A percentile compares a stretch with the other conserved stretches of the same genome.
Conservation (phyloP, 805 yeast genomes). For the Candida qinlingensis region DNA sequence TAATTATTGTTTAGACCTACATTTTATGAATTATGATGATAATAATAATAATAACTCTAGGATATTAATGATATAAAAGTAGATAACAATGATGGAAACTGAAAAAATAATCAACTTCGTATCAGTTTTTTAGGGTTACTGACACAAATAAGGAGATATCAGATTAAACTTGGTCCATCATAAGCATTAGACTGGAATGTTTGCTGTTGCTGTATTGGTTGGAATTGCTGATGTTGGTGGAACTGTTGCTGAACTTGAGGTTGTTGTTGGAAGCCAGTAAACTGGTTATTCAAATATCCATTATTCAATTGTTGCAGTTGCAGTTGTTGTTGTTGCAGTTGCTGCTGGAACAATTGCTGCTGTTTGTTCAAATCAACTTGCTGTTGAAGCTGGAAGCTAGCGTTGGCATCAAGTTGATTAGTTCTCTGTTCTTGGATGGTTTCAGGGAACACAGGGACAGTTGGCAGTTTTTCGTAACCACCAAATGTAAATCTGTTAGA, state of each 20-base stretch:
- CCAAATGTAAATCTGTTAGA: conserved; percentile 56
- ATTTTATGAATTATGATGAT: neutral
- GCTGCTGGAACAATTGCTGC: conserved; percentile 17
- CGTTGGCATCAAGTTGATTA: conserved; percentile 35
- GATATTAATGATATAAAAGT: neutral
- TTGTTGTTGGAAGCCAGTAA: conserved; percentile 5
- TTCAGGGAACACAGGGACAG: conserved; percentile 65
- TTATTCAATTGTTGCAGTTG: conserved; percentile 13
- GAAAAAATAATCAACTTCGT: neutral
- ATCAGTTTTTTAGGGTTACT: too few relatives aligned
- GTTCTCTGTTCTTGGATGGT: conserved; percentile 40
- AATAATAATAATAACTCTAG: neutral
- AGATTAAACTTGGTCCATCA: conserved; percentile 9
- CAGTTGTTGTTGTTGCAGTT: conserved; percentile 23
- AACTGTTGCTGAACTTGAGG: neutral
- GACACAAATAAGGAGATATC: neutral
- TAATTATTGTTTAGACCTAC: too few relatives aligned
- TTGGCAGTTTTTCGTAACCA: conserved; percentile 61
- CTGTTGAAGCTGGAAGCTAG: conserved; percentile 31
- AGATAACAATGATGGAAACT: neutral
- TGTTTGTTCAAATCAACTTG: conserved; percentile 18
- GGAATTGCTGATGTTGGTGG: conserved; percentile 5
- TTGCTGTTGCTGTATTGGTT: neutral
- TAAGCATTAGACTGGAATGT: neutral
- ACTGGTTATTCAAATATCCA: conserved; percentile 9